phyloP scores from a whole-genome alignment of 108 stramenopile genomes.

The Stephanodiscus triporus region DNA sequence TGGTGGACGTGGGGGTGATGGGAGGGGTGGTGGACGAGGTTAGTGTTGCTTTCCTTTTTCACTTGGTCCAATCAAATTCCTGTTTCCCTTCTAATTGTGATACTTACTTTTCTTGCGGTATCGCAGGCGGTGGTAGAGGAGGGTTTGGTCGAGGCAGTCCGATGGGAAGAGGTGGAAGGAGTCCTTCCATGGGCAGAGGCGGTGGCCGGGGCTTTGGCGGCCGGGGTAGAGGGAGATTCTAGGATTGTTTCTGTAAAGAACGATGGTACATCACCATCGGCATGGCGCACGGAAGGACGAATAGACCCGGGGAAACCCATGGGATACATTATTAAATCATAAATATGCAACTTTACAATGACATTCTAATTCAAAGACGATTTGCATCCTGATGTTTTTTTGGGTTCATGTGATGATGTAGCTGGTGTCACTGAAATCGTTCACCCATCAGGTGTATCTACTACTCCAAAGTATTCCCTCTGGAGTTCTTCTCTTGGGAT shows the following conservation, averaged over 20 bases:
- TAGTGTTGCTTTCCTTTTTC: neutral
- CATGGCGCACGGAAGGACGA: no score
- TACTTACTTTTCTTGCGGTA: slow-evolving; percentile 3
- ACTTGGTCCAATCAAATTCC: neutral
- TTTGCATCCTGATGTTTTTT: no score
- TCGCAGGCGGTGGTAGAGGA: slow-evolving; percentile 42
- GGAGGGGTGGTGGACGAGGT: slow-evolving; percentile 60
- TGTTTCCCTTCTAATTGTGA: neutral
- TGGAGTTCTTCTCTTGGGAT: no score
- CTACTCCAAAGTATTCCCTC: no score
- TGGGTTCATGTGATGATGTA: no score
- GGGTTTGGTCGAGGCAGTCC: slow-evolving; percentile 21
- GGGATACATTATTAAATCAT: no score
- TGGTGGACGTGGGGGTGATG: slow-evolving; percentile 56
- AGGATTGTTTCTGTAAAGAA: neutral
- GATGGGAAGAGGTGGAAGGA: slow-evolving; percentile 34
- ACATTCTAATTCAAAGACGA: no score
- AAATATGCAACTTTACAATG: no score
- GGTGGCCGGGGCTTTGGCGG: slow-evolving; percentile 50
- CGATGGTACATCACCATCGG: no score
- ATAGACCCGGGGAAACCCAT: no score
- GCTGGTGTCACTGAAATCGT: no score
- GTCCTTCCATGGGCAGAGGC: slow-evolving; percentile 34
- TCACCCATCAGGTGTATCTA: no score
- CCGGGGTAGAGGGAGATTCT: slow-evolving; percentile 37